A percentile compares a stretch with the other conserved stretches of the same genome.
Conservation (phyloP, 2,329 filamentous ascomycete species). For the Curvularia spicifera region DNA sequence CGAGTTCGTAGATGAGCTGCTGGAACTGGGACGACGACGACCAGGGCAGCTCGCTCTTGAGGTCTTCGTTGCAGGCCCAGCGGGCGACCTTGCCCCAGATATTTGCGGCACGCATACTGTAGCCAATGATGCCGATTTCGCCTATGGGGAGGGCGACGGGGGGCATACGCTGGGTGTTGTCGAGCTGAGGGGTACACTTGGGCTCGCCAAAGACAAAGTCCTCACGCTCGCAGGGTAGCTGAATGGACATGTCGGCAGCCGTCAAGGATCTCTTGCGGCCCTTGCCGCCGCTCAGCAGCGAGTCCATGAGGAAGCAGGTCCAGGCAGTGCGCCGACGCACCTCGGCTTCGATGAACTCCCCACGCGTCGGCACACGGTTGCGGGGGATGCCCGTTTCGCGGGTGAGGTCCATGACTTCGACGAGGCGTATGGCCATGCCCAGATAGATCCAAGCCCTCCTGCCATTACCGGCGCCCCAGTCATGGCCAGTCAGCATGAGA, state of each 20-base stretch:
- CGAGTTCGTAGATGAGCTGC: slow-evolving; percentile 44
- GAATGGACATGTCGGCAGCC: slow-evolving; percentile 47
- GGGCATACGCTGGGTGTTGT: slow-evolving; percentile 41
- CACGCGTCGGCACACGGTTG: slow-evolving; percentile 43
- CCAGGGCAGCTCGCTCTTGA: slow-evolving; percentile 49
- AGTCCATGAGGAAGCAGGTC: slow-evolving; percentile 54
- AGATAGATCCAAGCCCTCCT: slow-evolving; percentile 51
- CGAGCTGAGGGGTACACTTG: slow-evolving; percentile 45
- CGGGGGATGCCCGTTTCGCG: slow-evolving; percentile 44
- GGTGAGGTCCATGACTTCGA: slow-evolving; percentile 51
- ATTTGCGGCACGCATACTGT: slow-evolving; percentile 50
- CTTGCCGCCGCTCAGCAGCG: slow-evolving; percentile 50
- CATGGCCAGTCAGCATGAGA: slow-evolving; percentile 54
- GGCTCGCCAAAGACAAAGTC: slow-evolving; percentile 50
- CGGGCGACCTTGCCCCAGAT: slow-evolving; percentile 52
- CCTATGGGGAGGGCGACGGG: slow-evolving; percentile 37
- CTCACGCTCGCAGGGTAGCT: slow-evolving; percentile 50
- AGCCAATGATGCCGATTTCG: slow-evolving; percentile 49
- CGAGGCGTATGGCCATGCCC: slow-evolving; percentile 51
- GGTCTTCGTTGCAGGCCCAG: slow-evolving; percentile 49
- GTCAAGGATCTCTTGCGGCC: slow-evolving; percentile 48
- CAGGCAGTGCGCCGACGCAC: slow-evolving; percentile 50
- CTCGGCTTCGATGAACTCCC: slow-evolving; percentile 52
- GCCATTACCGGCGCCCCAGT: slow-evolving; percentile 55
- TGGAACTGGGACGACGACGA: slow-evolving; percentile 45